Evolutionary conservation across 139 green algal genomes (phyloP).

Genomic region (Chlorella sp.): DNA sequence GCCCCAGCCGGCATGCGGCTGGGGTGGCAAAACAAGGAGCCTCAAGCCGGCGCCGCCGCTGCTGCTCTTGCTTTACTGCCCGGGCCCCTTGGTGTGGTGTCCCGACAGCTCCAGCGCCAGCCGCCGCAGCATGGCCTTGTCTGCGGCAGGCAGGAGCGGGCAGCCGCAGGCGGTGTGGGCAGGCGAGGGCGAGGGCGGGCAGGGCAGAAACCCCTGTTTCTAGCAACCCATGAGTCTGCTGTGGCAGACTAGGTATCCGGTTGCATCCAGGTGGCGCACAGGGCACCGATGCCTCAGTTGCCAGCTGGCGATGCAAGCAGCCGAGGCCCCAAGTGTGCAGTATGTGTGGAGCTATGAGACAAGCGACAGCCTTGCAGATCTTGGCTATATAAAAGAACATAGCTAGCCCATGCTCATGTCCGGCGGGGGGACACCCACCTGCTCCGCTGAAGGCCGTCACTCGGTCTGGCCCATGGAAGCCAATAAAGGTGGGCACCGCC

Average conservation of each 20-base stretch:
- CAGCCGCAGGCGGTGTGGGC: not conserved
- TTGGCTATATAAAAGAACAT: not conserved
- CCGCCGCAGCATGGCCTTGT: constrained; percentile 28
- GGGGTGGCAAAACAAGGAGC: not conserved
- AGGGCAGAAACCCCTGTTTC: not conserved
- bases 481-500: constrained; percentile 67
- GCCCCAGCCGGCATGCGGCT: not conserved
- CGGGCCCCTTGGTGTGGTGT: not conserved
- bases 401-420: too few relatives aligned
- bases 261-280: not conserved
- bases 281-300: not conserved
- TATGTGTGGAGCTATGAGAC: not conserved
- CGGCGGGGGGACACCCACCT: not conserved
- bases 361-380: not conserved
- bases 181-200: not conserved
- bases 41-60: not conserved
- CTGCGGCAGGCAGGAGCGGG: not conserved
- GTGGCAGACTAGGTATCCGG: not conserved
- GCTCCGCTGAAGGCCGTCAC: constrained; percentile 68
- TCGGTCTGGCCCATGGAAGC: constrained; percentile 41
- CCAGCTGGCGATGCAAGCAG: too few relatives aligned
- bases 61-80: not conserved
- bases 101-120: constrained; percentile 15
- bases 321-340: too few relatives aligned
- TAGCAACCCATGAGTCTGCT: not conserved